Base-by-base conservation (phyloP, 1,284 basidiomycete genomes). In the Marasmius tenuissimus region DNA sequence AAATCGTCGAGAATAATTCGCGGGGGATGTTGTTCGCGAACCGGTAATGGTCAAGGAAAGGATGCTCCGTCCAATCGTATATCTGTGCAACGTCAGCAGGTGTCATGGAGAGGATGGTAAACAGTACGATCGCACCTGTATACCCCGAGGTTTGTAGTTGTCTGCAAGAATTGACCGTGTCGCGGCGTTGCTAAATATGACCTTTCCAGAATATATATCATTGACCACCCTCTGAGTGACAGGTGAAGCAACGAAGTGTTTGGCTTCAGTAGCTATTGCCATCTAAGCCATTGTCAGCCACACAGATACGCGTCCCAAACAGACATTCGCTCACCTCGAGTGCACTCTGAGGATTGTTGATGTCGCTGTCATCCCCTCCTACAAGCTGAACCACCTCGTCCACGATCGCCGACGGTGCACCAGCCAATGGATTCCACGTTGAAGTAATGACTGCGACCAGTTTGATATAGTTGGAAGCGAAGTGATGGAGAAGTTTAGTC, bases 31-130 rank as follows among this genome's bases (percentile, higher is more conserved):
- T 37, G 50, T 37, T 50, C 39, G 58, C 72, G 38, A 45, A 87
- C 84, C 88, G 78, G 70, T 93, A 93, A 70, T 95, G 92, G 68
- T 96, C 89, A 33, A 96, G 80, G 76, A 93, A 92, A 0, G 93
- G 89, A 0, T 89, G 85, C 33, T 81, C 83, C 39, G 83, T 83
- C 18, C 84, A 82, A 68, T 95, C 85, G 69, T 96, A 95, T 11
- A 92, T 78, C 68, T 91, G 83, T 59, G 92, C 90, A 4, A 84
- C 81, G 38, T 48, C 11, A 14, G 34, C n/a, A 51, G 27, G 16
- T 42, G 39, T 34, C 35, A 16, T 16, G 34, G 18, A 37, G 11
- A 37, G 2, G 47, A 9, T 20, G n/a, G 14, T 27, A 5, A 48
- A 22, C 3, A 33, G 27, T 49, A 8, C 16, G 18, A 18, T 33